These are phyloP conservation scores for Tulasnella calospora DNA, from an alignment of 768 basidiomycete species.

Conservation along the genomic window DNA sequence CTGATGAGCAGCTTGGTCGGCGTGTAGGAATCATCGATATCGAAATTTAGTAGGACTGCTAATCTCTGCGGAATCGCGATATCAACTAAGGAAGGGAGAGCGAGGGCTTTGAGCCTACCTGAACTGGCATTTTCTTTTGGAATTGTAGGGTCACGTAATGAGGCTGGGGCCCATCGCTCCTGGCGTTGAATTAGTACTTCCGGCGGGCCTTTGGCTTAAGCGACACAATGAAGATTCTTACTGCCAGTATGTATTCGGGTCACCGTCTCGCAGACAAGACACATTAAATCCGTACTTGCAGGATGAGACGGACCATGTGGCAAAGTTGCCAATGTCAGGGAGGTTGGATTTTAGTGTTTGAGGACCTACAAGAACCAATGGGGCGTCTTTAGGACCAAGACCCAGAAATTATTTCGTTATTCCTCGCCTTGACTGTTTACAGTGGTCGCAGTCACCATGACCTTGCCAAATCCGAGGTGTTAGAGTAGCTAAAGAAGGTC, in stretches of 20 bases:
- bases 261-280: conserved; percentile 81
- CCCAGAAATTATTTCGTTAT: neutral
- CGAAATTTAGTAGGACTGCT: conserved; percentile 73
- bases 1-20: conserved; percentile 85
- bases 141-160: conserved; percentile 95
- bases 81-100: neutral
- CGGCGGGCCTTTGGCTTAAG: neutral
- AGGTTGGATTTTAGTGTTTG: conserved; percentile 22
- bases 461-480: neutral
- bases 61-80: conserved; percentile 57
- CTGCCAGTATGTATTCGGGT: conserved; percentile 98
- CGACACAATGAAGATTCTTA: conserved; percentile 43
- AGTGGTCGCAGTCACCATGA: neutral
- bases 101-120: conserved; percentile 48
- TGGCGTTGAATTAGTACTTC: conserved; percentile 24
- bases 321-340: conserved; percentile 80
- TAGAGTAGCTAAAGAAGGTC: neutral
- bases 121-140: conserved; percentile 79
- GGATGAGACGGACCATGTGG: conserved; percentile 93
- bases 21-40: conserved; percentile 92
- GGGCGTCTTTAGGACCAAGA: neutral
- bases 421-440: conserved; percentile 9
- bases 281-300: conserved; percentile 96
- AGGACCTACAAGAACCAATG: conserved; percentile 2
- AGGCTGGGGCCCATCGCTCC: conserved; percentile 87